phyloP scores from a whole-genome alignment of 305 asterid species.

The Withania somnifera region DNA sequence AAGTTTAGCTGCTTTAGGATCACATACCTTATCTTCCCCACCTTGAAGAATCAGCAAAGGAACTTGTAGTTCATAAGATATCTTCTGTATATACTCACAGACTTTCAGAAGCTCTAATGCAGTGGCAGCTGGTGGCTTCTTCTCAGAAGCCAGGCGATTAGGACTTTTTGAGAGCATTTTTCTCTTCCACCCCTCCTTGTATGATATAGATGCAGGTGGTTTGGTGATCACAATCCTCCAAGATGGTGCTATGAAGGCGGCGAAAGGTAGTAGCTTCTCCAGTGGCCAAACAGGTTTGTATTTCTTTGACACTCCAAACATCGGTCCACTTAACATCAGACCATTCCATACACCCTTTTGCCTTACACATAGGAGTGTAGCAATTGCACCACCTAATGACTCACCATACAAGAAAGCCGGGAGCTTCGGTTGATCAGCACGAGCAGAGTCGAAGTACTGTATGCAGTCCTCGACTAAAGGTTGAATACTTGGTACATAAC shows the following conservation, averaged over 20 bases:
- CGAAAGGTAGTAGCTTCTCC: constrained; percentile 50
- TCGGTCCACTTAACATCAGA: constrained; percentile 50
- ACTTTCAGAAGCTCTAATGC: constrained; percentile 49
- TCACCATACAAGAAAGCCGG: constrained; percentile 70
- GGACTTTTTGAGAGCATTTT: constrained; percentile 43
- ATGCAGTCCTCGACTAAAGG: constrained; percentile 45
- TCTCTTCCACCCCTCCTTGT: constrained; percentile 55
- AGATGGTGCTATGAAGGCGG: constrained; percentile 45
- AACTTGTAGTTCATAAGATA: constrained; percentile 34
- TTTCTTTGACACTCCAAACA: constrained; percentile 57
- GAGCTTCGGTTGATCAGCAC: constrained; percentile 20
- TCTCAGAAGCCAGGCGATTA: constrained; percentile 30
- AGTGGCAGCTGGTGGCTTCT: constrained; percentile 47
- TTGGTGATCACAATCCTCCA: constrained; percentile 45
- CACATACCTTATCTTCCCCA: constrained; percentile 56
- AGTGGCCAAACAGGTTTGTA: constrained; percentile 66
- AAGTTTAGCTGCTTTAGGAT: constrained; percentile 35
- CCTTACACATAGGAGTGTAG: constrained; percentile 36
- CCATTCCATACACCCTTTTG: constrained; percentile 58
- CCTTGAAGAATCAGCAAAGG: constrained; percentile 70
- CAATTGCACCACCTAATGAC: constrained; percentile 61
- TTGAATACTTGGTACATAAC: constrained; percentile 32
- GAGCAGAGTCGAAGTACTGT: constrained; percentile 30
- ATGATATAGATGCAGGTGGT: constrained; percentile 41
- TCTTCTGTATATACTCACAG: constrained; percentile 32